Base-by-base conservation (phyloP, 1,139 yeast genomes). In the Schwanniomyces etchellsii region DNA sequence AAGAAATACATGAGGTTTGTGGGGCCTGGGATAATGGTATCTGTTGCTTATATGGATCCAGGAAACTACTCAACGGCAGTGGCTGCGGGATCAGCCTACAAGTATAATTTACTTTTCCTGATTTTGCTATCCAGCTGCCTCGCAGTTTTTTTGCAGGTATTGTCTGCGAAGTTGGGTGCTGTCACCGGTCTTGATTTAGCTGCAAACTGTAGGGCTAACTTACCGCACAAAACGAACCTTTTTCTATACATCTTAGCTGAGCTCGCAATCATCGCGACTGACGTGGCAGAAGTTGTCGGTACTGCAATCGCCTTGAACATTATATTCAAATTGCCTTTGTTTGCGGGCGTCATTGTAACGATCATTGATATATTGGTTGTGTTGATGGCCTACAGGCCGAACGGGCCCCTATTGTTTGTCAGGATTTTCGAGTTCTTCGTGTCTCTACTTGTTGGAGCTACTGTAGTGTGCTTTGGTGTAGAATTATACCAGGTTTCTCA, bases 11-110 rank as follows among this genome's bases (percentile, higher is more conserved):
- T 70, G 32, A 61, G 69, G 42, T 88, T 88, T 55, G 62, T 88
- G 3, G 96, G 97, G 1, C 96, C 96, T 0, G 97, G 97, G 1
- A 70, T 89, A 28, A 80, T 89, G 91, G 94, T 91, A 17, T 77
- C 93, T 14, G 97, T 91, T 31, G 95, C 97, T 0, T 91, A 89
- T 50, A 85, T 91, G 83, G 98, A 91, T 49, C 97, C 98, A 1
- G 98, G 98, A 2, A 91, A 91, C 58, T 91, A 89, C 57, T 81
- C 96, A 20, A 86, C 97, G 2, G 91, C 94, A 23, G 96, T 91
- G 18, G 81, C 96, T 4, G 94, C 93, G 14, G 96, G 96, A 33
- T 88, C 95, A 11, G 80, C 82, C 29, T 89, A 81, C 56, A 78
- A 83, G 52, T 91, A 85, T 58, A 80, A 83, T 44, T 67, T 91